Evolutionary conservation across 768 basidiomycete genomes (phyloP).

Genomic region (Lentinula guzmanii): DNA sequence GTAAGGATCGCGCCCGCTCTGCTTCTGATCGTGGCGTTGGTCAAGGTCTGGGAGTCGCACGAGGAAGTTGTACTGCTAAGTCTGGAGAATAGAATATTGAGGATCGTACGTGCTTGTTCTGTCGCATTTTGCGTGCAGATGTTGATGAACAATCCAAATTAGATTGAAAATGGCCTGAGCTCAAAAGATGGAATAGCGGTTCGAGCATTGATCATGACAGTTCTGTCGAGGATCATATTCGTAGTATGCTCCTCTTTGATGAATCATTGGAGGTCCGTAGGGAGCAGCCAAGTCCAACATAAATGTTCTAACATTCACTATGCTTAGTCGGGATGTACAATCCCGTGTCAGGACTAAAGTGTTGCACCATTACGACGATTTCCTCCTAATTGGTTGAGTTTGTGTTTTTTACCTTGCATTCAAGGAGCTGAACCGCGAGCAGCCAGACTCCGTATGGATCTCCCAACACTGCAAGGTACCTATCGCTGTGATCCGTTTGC

Average conservation of each 20-base stretch:
- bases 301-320: not conserved
- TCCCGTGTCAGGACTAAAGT: not conserved
- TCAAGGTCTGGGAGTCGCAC: not conserved
- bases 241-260: not conserved
- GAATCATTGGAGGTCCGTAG: not conserved
- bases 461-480: not conserved
- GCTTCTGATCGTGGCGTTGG: not conserved
- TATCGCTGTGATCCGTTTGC: not conserved
- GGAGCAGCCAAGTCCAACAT: not conserved
- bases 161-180: not conserved
- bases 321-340: not conserved
- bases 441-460: not conserved
- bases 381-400: not conserved
- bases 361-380: not conserved
- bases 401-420: not conserved
- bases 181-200: not conserved
- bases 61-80: not conserved
- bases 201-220: not conserved
- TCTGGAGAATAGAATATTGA: not conserved
- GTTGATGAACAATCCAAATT: not conserved
- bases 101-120: not conserved
- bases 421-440: not conserved
- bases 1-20: not conserved
- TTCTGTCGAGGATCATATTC: not conserved
- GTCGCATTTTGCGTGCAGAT: not conserved